These are phyloP conservation scores for Epichloe gansuensis DNA, from an alignment of 2,329 filamentous ascomycete genomes.

Conservation along the genomic window DNA sequence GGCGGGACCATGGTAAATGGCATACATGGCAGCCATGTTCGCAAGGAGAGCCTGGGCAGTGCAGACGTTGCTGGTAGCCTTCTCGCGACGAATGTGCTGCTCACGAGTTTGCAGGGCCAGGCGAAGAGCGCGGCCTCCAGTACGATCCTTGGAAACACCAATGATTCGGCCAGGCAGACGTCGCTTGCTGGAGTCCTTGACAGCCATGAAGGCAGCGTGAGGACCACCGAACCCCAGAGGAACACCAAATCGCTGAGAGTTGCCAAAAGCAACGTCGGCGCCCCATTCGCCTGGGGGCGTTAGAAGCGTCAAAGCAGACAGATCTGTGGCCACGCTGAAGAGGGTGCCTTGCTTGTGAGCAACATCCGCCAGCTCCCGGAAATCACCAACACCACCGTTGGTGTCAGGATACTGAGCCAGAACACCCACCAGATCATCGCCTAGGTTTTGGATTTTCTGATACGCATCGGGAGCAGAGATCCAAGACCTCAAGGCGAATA, in stretches of 20 bases:
- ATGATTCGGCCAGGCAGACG: constrained; percentile 88
- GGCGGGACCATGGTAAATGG: constrained; percentile 80
- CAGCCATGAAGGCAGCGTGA: constrained; percentile 94
- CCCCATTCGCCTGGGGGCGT: constrained; percentile 90
- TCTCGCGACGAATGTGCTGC: constrained; percentile 91
- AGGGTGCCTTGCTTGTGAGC: constrained; percentile 69
- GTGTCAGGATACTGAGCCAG: constrained; percentile 94
- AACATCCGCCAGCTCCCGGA: constrained; percentile 57
- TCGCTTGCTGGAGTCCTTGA: constrained; percentile 80
- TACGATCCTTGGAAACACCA: constrained; percentile 80
- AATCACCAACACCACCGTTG: constrained; percentile 67
- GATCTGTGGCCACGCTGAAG: constrained; percentile 79
- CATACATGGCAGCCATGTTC: constrained; percentile 94
- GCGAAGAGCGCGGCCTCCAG: constrained; percentile 70
- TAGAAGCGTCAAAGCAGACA: constrained; percentile 75
- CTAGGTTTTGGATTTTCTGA: constrained; percentile 58
- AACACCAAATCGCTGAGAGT: constrained; percentile 81
- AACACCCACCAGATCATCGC: constrained; percentile 75
- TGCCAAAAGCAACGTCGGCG: constrained; percentile 90
- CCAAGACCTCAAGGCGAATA: constrained; percentile 61
- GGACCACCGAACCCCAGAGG: constrained; percentile 87
- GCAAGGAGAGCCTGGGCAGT: constrained; percentile 88
- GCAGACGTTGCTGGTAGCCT: constrained; percentile 95
- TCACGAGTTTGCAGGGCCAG: constrained; percentile 85
- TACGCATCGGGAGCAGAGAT: constrained; percentile 50